Base-by-base conservation (phyloP, 768 basidiomycete species). In the Gelatoporia subvermispora region DNA sequence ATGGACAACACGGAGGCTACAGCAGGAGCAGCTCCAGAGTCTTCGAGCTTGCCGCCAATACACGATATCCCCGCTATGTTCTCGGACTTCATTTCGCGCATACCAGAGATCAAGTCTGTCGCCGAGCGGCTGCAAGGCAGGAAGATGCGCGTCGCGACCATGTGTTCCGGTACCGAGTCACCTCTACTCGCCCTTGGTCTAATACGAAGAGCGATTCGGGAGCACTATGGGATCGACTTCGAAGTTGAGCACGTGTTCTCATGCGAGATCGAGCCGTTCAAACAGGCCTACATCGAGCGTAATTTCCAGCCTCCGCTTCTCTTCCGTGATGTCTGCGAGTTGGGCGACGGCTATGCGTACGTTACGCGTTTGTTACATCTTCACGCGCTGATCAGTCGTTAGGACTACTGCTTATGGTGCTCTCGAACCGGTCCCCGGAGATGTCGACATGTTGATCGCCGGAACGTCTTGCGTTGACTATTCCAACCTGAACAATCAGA, bases 401-500 rank as follows among this genome's bases (percentile, higher is more conserved):
- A 95, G 93, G 18, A 84, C 90, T 48, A 97, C 93, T 0, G 94
- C 93, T 0, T 97, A 97, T 63, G 94, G 94, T 3, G 81, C 91
- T 11, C 69, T 87, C 31, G 89, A 80, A 3, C 73, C 81, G 25
- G 93, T 97, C 3, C 94, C 94, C 0, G 92, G 91, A 11, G 82
- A 94, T 53, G 89, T 91, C 23, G 93, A 96, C 64, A 72, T 96
- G 47, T 75, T 95, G 23, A 78, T 97, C 49, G 94, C 94, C 2
- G 94, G 94, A 24, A 97, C 94, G 1, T 95, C 93, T 18, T 97
- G 94, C 53, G 93, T 96, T 54, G 94, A 96, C 62, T 96, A 95
- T 57, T 96, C 94, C n/a, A 91, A 86, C 60, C 77, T 97, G 49
- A 97, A 97, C 65, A 93, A 87, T 57, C 79, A 89, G 61, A 91